phyloP scores from a whole-genome alignment of 768 basidiomycete species.

The Termitomyces sp. region DNA sequence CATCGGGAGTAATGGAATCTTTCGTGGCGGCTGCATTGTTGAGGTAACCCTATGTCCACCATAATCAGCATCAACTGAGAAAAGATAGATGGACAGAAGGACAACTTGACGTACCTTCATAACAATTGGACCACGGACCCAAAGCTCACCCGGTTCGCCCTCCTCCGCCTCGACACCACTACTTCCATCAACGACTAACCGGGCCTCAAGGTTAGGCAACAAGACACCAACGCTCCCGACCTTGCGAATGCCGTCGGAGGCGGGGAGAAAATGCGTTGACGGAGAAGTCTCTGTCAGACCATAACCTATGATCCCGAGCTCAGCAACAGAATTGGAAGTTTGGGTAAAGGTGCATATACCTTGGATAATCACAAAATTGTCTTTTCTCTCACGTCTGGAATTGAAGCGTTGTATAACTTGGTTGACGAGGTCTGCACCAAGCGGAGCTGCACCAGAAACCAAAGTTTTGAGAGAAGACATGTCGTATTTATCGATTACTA shows the following conservation, averaged over 20 bases:
- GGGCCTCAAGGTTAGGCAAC: slow-evolving; percentile 70
- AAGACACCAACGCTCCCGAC: slow-evolving; percentile 65
- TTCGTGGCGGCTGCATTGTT: slow-evolving; percentile 67
- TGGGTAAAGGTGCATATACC: background rate
- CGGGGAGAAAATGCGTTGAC: slow-evolving; percentile 51
- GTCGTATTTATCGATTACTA: slow-evolving; percentile 63
- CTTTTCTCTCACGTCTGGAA: slow-evolving; percentile 32
- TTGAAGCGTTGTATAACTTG: slow-evolving; percentile 35
- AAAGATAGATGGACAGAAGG: background rate
- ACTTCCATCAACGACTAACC: slow-evolving; percentile 61
- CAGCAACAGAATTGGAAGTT: too few relatives aligned
- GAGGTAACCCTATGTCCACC: slow-evolving; percentile 54
- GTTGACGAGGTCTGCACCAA: slow-evolving; percentile 56
- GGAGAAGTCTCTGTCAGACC: slow-evolving; percentile 85
- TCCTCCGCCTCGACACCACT: slow-evolving; percentile 42
- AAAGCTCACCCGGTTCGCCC: slow-evolving; percentile 72
- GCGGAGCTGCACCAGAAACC: slow-evolving; percentile 76
- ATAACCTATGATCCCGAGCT: slow-evolving; percentile 39
- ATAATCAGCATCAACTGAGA: background rate
- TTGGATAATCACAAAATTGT: slow-evolving; percentile 27
- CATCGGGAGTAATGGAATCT: slow-evolving; percentile 60
- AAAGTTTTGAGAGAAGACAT: slow-evolving; percentile 53
- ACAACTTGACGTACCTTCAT: slow-evolving; percentile 54
- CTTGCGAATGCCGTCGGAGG: slow-evolving; percentile 36
- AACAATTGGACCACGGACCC: slow-evolving; percentile 70